phyloP scores from a whole-genome alignment of 2,329 filamentous ascomycete genomes.

The Fusarium zealandicum region DNA sequence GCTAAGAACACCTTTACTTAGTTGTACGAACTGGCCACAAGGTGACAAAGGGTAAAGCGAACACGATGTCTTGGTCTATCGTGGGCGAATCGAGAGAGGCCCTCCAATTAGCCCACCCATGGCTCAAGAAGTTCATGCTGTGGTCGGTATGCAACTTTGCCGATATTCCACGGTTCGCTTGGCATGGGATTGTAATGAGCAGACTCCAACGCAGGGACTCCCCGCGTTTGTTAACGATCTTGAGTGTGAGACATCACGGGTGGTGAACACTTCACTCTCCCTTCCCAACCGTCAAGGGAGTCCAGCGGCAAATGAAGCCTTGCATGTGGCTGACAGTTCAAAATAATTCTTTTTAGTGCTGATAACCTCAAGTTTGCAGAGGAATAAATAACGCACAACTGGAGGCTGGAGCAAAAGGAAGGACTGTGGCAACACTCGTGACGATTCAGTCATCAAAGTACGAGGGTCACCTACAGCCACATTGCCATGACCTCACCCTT shows the following conservation, averaged over 20 bases:
- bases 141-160: neutral
- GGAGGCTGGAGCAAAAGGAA: no score
- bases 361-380: no score
- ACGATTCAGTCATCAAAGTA: no score
- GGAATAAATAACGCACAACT: no score
- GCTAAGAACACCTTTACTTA: no score
- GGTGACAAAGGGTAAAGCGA: conserved; percentile 9
- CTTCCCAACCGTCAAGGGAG: neutral
- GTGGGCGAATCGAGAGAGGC: neutral
- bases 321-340: neutral
- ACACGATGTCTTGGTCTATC: conserved; percentile 29
- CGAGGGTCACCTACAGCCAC: no score
- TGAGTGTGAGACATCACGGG: neutral
- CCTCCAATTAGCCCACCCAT: neutral
- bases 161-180: neutral
- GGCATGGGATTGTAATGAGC: neutral
- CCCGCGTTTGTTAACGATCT: neutral
- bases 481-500: no score
- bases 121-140: neutral
- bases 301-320: neutral
- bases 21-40: neutral
- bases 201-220: neutral
- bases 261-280: neutral
- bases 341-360: neutral
- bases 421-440: no score